Conservation (phyloP, 768 basidiomycete species). For the Nidularia pulvinata region DNA sequence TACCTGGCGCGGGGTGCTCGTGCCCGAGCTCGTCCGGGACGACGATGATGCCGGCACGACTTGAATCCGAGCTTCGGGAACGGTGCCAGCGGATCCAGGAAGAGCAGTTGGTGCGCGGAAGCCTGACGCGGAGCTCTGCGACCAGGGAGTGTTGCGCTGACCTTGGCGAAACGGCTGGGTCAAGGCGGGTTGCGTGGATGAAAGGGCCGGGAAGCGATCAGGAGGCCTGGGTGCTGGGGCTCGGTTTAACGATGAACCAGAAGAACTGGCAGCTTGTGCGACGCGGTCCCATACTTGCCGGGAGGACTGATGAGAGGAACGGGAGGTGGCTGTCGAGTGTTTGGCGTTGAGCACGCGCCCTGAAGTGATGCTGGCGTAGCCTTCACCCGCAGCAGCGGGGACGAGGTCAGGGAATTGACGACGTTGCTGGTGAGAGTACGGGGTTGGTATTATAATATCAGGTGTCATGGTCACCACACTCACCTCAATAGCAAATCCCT, state of each 20-base stretch:
- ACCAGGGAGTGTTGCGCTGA: slow-evolving; percentile 65
- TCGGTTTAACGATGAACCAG: slow-evolving; percentile 23
- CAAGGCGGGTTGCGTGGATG: slow-evolving; percentile 10
- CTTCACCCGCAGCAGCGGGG: slow-evolving; percentile 55
- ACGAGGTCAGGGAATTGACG: slow-evolving; percentile 82
- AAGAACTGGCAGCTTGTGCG: slow-evolving; percentile 70
- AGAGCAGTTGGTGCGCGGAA: slow-evolving; percentile 11
- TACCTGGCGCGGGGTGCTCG: slow-evolving; percentile 4
- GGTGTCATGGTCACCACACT: slow-evolving; percentile 3
- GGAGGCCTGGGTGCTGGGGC: slow-evolving; percentile 15
- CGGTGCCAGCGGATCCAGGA: slow-evolving; percentile 8
- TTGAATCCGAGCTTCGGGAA: slow-evolving; percentile 11
- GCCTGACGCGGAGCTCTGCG: slow-evolving; percentile 28
- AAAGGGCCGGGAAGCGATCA: slow-evolving; percentile 33
- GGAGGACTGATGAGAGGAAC: slow-evolving; percentile 55
- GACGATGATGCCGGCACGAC: slow-evolving; percentile 3
- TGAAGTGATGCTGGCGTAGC: slow-evolving; percentile 78
- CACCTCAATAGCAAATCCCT: slow-evolving; percentile 84
- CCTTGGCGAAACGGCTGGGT: slow-evolving; percentile 37
- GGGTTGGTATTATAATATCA: not conserved
- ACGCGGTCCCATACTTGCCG: slow-evolving; percentile 86
- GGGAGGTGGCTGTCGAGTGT: slow-evolving; percentile 57
- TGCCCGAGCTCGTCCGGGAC: slow-evolving; percentile 6
- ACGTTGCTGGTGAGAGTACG: slow-evolving; percentile 56
- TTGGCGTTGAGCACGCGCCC: slow-evolving; percentile 88